Conservation (phyloP, 1,284 basidiomycete genomes). For the Macrocystidia cucumis region DNA sequence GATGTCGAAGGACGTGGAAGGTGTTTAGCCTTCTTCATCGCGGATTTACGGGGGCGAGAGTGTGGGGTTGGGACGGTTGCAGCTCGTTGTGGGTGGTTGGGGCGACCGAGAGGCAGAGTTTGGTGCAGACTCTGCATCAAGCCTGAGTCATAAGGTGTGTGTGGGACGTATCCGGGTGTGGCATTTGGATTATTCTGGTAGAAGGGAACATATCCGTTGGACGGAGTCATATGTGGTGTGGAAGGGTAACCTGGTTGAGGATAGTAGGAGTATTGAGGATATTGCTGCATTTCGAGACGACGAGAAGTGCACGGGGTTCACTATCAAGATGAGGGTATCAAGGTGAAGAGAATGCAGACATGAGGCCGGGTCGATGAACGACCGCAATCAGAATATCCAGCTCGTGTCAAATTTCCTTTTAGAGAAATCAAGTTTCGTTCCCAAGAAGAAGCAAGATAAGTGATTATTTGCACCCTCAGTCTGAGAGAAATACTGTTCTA, state of each 20-base stretch:
- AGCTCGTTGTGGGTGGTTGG: too few species aligned
- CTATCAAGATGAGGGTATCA: slow-evolving; percentile 5
- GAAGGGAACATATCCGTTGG: slow-evolving; percentile 14
- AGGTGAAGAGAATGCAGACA: slow-evolving; percentile 8
- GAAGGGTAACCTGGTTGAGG: slow-evolving; percentile 19
- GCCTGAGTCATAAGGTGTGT: slow-evolving; percentile 3
- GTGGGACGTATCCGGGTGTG: slow-evolving; percentile 15
- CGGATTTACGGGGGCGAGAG: slow-evolving; percentile 45
- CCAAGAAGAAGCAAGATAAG: too few species aligned
- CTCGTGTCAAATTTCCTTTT: slow-evolving; percentile 12
- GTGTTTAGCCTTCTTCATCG: slow-evolving; percentile 41
- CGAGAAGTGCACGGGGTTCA: slow-evolving; percentile 1
- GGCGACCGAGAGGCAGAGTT: too few species aligned
- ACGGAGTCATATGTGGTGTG: slow-evolving; percentile 15
- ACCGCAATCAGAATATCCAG: too few species aligned
- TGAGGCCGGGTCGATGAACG: too few species aligned
- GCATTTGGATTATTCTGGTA: slow-evolving; percentile 18
- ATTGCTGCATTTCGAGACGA: slow-evolving; percentile 20
- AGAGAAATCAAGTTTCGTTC: slow-evolving; percentile 5
- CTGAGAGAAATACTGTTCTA: too few species aligned
- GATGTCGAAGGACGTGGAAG: slow-evolving; percentile 1
- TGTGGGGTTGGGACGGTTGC: slow-evolving; percentile 7
- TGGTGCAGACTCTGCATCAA: neutral
- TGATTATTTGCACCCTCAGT: too few species aligned
- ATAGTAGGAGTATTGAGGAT: slow-evolving; percentile 22